Percentiles rank a stretch among this genome's conserved stretches.
Conservation (phyloP, 1,139 yeast genomes). For the Pichia sp. region DNA sequence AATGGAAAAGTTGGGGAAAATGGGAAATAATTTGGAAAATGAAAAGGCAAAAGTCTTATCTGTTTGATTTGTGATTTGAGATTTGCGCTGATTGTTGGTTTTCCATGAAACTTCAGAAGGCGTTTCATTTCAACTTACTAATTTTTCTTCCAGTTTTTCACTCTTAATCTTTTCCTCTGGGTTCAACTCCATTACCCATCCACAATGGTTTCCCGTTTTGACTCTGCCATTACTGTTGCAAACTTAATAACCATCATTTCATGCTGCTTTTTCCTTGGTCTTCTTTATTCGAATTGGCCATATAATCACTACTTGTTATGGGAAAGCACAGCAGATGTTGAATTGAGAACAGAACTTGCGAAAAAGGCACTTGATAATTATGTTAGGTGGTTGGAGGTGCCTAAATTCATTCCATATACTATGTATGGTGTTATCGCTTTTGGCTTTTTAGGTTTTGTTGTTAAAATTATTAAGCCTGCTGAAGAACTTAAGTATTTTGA, state of each 20-base stretch:
- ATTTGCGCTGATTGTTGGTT: neutral
- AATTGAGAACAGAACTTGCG: conserved; percentile 41
- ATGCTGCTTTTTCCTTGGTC: conserved; percentile 73
- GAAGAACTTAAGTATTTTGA: conserved; percentile 84
- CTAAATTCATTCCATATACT: conserved; percentile 51
- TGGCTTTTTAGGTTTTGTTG: conserved; percentile 67
- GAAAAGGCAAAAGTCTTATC: neutral
- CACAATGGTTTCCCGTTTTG: conserved; percentile 3
- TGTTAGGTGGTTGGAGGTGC: conserved; percentile 61
- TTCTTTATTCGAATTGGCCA: conserved; percentile 70
- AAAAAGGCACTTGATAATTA: conserved; percentile 63
- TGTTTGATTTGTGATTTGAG: no score
- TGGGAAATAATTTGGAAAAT: neutral
- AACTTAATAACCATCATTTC: conserved; percentile 30
- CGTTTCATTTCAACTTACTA: neutral
- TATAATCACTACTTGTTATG: conserved; percentile 80
- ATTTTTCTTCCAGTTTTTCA: neutral
- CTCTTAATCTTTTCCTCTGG: neutral
- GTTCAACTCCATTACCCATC: no score
- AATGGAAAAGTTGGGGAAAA: no score
- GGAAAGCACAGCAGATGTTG: conserved; percentile 41
- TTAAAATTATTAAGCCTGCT: conserved; percentile 78
- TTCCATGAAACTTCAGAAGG: neutral
- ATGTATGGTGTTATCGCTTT: conserved; percentile 46
- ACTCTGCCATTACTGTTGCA: conserved; percentile 12